These are phyloP conservation scores for Moesziomyces aphidis DNA, from an alignment of 1,284 basidiomycete genomes.

Conservation along the genomic window DNA sequence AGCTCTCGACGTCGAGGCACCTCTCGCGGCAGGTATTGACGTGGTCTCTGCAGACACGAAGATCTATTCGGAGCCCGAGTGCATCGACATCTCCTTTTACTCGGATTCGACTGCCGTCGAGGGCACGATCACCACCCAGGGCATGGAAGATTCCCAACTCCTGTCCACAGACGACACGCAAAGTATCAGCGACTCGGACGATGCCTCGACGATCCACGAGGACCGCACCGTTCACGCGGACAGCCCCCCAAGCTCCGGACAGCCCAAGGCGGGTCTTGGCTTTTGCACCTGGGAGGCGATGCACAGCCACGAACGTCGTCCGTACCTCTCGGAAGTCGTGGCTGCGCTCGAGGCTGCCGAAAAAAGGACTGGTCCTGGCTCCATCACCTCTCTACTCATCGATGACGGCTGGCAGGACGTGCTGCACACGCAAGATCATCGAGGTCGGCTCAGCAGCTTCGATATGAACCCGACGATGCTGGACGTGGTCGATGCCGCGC, in stretches of 20 bases:
- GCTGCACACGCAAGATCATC: constrained; percentile 4
- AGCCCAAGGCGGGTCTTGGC: constrained; percentile 25
- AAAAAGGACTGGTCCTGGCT: constrained; percentile 17
- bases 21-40: neutral
- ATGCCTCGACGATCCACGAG: constrained; percentile 14
- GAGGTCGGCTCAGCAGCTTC: constrained; percentile 38
- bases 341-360: constrained; percentile 31
- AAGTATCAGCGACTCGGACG: constrained; percentile 2
- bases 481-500: constrained; percentile 13
- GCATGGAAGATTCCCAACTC: constrained; percentile 14
- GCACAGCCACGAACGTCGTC: constrained; percentile 28
- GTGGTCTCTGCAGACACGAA: constrained; percentile 5
- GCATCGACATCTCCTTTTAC: constrained; percentile 23
- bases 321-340: constrained; percentile 32
- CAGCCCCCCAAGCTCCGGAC: neutral
- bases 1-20: constrained; percentile 5
- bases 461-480: constrained; percentile 25
- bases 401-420: constrained; percentile 50
- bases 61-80: constrained; percentile 13
- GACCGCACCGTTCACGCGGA: constrained; percentile 17
- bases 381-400: constrained; percentile 38
- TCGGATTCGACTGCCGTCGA: constrained; percentile 36
- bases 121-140: constrained; percentile 1
- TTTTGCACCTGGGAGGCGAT: constrained; percentile 52
- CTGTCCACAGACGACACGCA: constrained; percentile 4